These are phyloP conservation scores for Collariella sp. DNA, from an alignment of 495 filamentous ascomycete genomes.

Conservation along the genomic window DNA sequence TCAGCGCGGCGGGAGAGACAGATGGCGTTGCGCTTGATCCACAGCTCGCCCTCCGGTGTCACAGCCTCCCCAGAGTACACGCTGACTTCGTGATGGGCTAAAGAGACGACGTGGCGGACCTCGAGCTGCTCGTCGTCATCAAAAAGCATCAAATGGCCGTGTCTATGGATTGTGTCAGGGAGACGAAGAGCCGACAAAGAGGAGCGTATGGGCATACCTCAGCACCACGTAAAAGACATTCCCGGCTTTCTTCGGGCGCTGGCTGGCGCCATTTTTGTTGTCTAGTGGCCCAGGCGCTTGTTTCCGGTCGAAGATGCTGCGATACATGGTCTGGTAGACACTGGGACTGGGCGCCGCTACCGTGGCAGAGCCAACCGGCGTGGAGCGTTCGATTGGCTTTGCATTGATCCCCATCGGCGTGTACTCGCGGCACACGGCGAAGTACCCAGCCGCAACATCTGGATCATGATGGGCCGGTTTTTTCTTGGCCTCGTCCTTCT, in stretches of 20 bases:
- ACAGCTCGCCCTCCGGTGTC: conserved; percentile 87
- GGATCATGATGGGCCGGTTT: conserved; percentile 48
- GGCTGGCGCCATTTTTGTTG: conserved; percentile 41
- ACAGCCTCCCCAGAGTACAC: conserved; percentile 74
- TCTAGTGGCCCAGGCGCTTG: conserved; percentile 42
- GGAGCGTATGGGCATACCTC: conserved; percentile 45
- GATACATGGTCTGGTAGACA: conserved; percentile 96
- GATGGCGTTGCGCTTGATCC: conserved; percentile 91
- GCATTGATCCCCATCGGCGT: conserved; percentile 83
- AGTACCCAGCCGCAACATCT: conserved; percentile 89
- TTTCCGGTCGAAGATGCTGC: conserved; percentile 88
- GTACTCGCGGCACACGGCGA: conserved; percentile 90
- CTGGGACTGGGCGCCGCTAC: conserved; percentile 70
- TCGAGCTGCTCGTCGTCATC: conserved; percentile 82
- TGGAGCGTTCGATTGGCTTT: conserved; percentile 80
- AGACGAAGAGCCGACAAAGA: neutral
- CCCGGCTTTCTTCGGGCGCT: conserved; percentile 60
- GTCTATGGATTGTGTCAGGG: conserved; percentile 44
- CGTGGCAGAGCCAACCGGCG: conserved; percentile 61
- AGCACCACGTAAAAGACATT: conserved; percentile 95
- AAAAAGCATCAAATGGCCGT: conserved; percentile 95
- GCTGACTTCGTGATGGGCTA: conserved; percentile 77
- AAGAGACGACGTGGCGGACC: conserved; percentile 87
- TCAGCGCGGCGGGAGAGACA: conserved; percentile 65
- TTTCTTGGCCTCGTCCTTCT: conserved; percentile 38